Base-by-base conservation (phyloP, 139 green algal genomes). In the Asterochloris erici region DNA sequence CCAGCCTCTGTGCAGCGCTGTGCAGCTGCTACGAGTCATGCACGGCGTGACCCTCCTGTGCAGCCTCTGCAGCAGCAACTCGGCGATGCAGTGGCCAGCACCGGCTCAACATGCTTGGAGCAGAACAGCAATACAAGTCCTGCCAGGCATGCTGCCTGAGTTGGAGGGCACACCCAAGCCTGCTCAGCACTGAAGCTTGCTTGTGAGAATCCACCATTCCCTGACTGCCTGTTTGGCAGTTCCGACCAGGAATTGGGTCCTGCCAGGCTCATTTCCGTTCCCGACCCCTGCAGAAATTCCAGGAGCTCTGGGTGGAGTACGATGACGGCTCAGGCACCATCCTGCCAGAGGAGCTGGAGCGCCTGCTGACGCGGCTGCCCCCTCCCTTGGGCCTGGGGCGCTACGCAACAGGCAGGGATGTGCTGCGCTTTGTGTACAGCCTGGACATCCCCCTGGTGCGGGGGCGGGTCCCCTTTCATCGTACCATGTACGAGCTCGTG, bases 291-390 rank as follows among this genome's bases (percentile, higher is more conserved):
- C 86, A 94, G 68, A 86, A 93, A 26, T 95, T 96, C 77, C 85
- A 91, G n/a, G 84, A 89, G 64, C 88, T 96, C 63, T 97, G 93
- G 93, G 86, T 86, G 11, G 89, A 95, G 86, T 95, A 94, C 71
- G 89, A 94, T 82, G 91, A 95, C 70, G 93, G 91, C 79, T 89
- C 62, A 19, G 90, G 89, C 68, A 90, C 84, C 77, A 95, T 97
- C 74, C 62, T 84, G 19, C 85, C 91, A 26, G 78, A 84, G 27
- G 77, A 94, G 69, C 83, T 96, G 83, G 90, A 95, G 87, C 77
- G 86, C 63, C 86, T 95, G 77, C 88, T 95, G 79, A 81, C 90
- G 19, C 69, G 87, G 47, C 82, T 95, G 75, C 83, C 86, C 21
- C 92, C 92, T 2, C 93, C 93, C 0, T 84, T 97, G 79, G 93